Evolutionary conservation across 2,329 filamentous ascomycete genomes (phyloP).

Genomic region (Fusarium chlamydosporum): DNA sequence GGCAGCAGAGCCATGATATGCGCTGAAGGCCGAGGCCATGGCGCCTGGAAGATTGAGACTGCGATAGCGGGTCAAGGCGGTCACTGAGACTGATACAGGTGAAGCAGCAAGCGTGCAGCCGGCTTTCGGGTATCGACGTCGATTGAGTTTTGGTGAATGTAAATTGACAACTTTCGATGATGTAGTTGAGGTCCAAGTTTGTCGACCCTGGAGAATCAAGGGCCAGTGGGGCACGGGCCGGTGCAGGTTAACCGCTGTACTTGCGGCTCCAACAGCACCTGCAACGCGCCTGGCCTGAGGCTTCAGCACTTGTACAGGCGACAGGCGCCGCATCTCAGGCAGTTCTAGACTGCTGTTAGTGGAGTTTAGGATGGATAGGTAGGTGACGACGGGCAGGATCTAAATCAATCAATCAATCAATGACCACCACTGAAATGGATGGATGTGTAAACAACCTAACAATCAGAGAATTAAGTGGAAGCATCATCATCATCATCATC

Average conservation of each 20-base stretch:
- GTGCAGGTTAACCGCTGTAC: conserved; percentile 5
- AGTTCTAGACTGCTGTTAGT: not conserved
- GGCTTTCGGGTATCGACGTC: not conserved
- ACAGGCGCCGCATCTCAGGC: conserved; percentile 43
- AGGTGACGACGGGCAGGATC: not conserved
- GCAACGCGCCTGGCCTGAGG: conserved; percentile 39
- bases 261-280: not conserved
- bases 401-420: not conserved
- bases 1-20: conserved; percentile 55
- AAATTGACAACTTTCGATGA: conserved; percentile 30
- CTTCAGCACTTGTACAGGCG: conserved; percentile 48
- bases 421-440: not conserved
- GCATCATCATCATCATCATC: conserved; percentile 13
- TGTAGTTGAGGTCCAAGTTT: conserved; percentile 43
- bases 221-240: conserved; percentile 32
- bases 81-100: not conserved
- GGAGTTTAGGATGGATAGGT: not conserved
- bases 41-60: conserved; percentile 50
- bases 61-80: conserved; percentile 41
- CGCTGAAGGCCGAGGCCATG: conserved; percentile 60
- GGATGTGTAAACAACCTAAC: conserved; percentile 2
- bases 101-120: conserved; percentile 47
- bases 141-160: conserved; percentile 11
- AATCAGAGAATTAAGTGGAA: conserved; percentile 1
- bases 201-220: conserved; percentile 27